phyloP scores from a whole-genome alignment of 306 rosid species.

The Oxytropis ochrocephala region DNA sequence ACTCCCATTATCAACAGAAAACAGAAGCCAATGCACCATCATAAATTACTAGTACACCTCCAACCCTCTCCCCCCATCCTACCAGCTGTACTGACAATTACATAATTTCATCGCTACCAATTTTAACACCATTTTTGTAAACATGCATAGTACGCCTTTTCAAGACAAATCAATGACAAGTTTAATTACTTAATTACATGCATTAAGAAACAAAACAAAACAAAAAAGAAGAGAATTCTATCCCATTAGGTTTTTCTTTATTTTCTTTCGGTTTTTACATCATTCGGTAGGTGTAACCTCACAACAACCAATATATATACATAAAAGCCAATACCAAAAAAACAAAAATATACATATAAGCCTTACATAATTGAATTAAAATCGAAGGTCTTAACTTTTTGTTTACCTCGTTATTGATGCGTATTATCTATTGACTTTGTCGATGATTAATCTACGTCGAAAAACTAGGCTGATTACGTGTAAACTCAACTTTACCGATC shows the following conservation, averaged over 20 bases:
- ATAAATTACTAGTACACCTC: not conserved
- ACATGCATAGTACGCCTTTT: not conserved
- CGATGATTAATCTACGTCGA: too few species aligned
- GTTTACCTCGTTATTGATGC: too few species aligned
- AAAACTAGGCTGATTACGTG: too few species aligned
- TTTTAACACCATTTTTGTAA: not conserved
- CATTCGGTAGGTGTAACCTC: constrained; percentile 12
- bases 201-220: too few species aligned
- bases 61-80: not conserved
- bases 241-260: too few species aligned
- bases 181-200: not conserved
- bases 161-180: not conserved
- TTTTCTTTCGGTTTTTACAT: not conserved
- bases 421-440: too few species aligned
- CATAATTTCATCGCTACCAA: not conserved
- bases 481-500: too few species aligned
- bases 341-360: too few species aligned
- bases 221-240: too few species aligned
- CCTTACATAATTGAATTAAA: not conserved
- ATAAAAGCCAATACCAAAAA: too few species aligned
- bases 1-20: not conserved
- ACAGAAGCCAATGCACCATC: not conserved
- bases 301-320: constrained; percentile 7
- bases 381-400: not conserved
- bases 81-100: not conserved